Evolutionary conservation across 2,329 filamentous ascomycete species (phyloP).

Genomic region (Sporothrix variecibatus): DNA sequence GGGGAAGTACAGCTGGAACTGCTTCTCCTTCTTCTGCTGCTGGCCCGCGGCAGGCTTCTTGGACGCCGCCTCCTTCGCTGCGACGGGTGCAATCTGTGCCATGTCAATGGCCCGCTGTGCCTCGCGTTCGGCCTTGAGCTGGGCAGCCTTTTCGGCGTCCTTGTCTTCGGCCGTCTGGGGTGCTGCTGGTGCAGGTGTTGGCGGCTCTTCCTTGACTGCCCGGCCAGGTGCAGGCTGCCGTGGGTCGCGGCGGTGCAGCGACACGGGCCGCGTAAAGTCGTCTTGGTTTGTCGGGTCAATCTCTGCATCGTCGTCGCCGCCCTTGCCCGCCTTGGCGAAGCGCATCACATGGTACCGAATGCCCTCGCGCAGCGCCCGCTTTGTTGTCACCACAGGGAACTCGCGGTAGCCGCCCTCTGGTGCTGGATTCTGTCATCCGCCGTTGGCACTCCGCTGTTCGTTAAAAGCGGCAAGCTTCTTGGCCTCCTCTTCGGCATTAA

Average conservation of each 20-base stretch:
- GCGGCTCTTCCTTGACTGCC: constrained; percentile 60
- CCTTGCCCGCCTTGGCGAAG: constrained; percentile 63
- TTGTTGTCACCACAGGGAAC: constrained; percentile 77
- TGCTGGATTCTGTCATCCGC: constrained; percentile 58
- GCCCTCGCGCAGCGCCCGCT: constrained; percentile 74
- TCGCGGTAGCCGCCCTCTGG: constrained; percentile 47
- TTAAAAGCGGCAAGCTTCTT: constrained; percentile 42
- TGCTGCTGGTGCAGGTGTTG: constrained; percentile 41
- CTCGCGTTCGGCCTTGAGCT: constrained; percentile 75
- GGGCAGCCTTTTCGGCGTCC: constrained; percentile 66
- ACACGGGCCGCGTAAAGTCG: constrained; percentile 84
- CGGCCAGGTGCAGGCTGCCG: constrained; percentile 66
- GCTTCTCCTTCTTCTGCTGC: constrained; percentile 70
- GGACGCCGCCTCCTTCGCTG: constrained; percentile 60
- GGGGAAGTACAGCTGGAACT: constrained; percentile 80
- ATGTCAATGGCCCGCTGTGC: constrained; percentile 83
- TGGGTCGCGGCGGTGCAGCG: constrained; percentile 85
- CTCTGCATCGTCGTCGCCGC: constrained; percentile 45
- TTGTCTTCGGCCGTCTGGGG: constrained; percentile 53
- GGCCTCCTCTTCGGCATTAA: constrained; percentile 29
- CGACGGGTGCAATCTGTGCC: constrained; percentile 87
- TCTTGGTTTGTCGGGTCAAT: constrained; percentile 71
- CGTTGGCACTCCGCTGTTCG: constrained; percentile 49
- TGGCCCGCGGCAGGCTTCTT: constrained; percentile 40
- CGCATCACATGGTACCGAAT: constrained; percentile 87